phyloP scores from a whole-genome alignment of 495 filamentous ascomycete genomes.

The Aspergillus bridgeri region DNA sequence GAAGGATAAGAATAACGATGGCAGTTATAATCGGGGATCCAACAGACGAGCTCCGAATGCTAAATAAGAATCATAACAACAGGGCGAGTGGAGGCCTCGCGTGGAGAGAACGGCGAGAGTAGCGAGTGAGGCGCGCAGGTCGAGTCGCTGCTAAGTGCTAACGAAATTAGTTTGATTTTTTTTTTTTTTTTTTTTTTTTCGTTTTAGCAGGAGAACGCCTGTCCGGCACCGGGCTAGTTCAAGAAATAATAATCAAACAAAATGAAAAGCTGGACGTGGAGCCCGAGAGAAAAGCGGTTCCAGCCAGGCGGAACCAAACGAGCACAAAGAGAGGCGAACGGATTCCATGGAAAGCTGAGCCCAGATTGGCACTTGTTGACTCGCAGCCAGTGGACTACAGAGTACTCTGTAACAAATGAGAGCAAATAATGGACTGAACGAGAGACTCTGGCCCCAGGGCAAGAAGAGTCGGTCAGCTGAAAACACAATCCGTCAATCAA shows the following conservation, averaged over 20 bases:
- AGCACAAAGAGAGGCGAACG: background rate
- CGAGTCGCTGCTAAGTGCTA: background rate
- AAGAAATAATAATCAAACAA: background rate
- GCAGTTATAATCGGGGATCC: background rate
- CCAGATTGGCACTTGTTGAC: too few relatives aligned
- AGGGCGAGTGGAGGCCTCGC: constrained; percentile 3
- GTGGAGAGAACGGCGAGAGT: background rate
- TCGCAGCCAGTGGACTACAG: too few relatives aligned
- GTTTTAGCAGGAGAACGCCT: background rate
- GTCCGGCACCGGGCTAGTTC: background rate
- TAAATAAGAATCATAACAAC: constrained; percentile 1
- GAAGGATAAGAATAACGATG: background rate
- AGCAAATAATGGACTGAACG: too few relatives aligned
- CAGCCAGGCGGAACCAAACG: constrained; percentile 27
- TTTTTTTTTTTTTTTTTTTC: too few relatives aligned
- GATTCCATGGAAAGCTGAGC: background rate
- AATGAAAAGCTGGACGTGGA: constrained; percentile 5
- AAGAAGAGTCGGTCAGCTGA: background rate
- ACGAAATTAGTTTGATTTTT: background rate
- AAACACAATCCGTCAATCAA: too few relatives aligned
- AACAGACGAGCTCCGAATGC: background rate
- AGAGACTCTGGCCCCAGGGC: too few relatives aligned
- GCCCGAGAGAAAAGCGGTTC: constrained; percentile 14
- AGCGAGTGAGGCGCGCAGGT: background rate
- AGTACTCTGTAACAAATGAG: too few relatives aligned